A percentile compares a stretch with the other conserved stretches of the same genome.
These are phyloP conservation scores for Wickerhamomyces canadensis DNA, from an alignment of 805 yeast species.

Conservation along the genomic window DNA sequence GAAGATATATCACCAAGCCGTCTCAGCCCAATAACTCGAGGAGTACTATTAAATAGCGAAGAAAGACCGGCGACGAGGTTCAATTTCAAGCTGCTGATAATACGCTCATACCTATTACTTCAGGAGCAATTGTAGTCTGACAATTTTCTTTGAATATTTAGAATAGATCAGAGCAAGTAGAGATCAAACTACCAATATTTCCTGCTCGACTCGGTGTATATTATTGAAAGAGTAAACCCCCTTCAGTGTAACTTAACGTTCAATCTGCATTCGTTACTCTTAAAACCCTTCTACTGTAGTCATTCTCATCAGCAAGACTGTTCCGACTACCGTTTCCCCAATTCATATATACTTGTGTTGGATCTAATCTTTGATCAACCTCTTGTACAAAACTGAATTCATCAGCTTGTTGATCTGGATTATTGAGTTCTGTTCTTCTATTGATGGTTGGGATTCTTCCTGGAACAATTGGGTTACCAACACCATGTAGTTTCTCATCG, in stretches of 20 bases:
- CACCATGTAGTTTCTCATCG: conserved; percentile 10
- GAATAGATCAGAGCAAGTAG: no score
- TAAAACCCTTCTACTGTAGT: conserved; percentile 41
- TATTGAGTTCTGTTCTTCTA: conserved; percentile 2
- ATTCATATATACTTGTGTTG: conserved; percentile 44
- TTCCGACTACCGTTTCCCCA: conserved; percentile 41
- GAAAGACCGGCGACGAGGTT: no score
- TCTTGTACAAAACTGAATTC: conserved; percentile 23
- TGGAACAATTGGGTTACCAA: not conserved
- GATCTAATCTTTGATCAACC: conserved; percentile 62
- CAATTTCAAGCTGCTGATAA: no score
- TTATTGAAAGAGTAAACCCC: not conserved
- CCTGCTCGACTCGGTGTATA: no score
- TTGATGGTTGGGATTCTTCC: not conserved
- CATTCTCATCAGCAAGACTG: conserved; percentile 49
- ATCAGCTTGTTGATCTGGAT: conserved; percentile 16
- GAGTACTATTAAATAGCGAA: no score
- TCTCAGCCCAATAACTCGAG: no score
- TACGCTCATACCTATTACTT: no score
- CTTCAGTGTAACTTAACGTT: no score
- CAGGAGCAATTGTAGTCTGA: no score
- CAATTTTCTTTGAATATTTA: no score
- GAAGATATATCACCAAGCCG: no score
- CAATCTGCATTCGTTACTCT: not conserved
- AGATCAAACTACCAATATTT: no score